Percentiles rank a stretch among this genome's conserved stretches.
Evolutionary conservation across 768 basidiomycete species (phyloP).

Genomic region (Lentinula guzmanii): DNA sequence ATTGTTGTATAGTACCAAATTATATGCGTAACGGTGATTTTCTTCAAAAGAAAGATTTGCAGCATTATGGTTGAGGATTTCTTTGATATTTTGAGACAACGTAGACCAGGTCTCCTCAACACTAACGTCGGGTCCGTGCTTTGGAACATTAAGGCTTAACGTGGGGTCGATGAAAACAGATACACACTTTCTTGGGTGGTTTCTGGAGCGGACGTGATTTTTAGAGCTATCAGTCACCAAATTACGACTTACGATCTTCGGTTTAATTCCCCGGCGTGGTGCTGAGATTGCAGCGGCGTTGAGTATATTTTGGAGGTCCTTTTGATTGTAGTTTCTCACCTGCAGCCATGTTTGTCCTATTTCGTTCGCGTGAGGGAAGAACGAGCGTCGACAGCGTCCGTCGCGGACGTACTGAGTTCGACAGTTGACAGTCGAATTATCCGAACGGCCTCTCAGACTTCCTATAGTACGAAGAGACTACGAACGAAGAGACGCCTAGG

Average conservation of each 20-base stretch:
- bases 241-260: constrained; percentile 33
- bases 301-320: background rate
- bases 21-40: constrained; percentile 91
- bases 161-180: background rate
- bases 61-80: constrained; percentile 94
- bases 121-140: constrained; percentile 76
- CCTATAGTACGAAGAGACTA: too few relatives aligned
- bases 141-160: constrained; percentile 3
- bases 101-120: constrained; percentile 80
- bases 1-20: constrained; percentile 84
- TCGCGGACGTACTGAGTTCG: too few relatives aligned
- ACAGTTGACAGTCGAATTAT: too few relatives aligned
- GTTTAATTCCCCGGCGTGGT: constrained; percentile 33
- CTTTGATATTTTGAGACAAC: constrained; percentile 79
- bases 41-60: constrained; percentile 87
- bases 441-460: too few relatives aligned
- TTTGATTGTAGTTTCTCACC: constrained; percentile 3
- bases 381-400: background rate
- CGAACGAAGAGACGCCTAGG: background rate
- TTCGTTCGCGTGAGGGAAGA: background rate
- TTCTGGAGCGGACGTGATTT: background rate
- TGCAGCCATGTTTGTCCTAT: constrained; percentile 5
- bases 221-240: background rate
- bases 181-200: constrained; percentile 10
- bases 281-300: constrained; percentile 6